phyloP scores from a whole-genome alignment of 805 yeast species.

The Yueomyces sinensis region DNA sequence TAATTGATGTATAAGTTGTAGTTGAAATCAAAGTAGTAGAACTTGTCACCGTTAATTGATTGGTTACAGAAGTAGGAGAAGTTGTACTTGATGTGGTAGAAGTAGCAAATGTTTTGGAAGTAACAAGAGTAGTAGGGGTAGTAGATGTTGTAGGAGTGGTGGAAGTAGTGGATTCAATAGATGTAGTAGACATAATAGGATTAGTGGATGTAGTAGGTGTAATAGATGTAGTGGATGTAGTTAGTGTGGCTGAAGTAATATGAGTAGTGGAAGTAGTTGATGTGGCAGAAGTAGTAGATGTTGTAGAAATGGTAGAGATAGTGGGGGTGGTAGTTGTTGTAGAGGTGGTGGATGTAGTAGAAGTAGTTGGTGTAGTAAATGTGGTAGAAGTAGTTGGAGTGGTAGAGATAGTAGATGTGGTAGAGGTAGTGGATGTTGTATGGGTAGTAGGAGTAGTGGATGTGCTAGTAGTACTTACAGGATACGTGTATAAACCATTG shows the following conservation, averaged over 20 bases:
- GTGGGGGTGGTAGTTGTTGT: conserved; percentile 10
- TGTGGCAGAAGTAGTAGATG: conserved; percentile 3
- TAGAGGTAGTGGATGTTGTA: conserved; percentile 14
- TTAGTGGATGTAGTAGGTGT: not conserved
- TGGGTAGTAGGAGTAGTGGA: conserved; percentile 3
- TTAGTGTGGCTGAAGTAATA: not conserved
- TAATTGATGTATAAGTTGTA: conserved; percentile 3
- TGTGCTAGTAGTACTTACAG: not conserved
- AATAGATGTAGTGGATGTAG: not conserved
- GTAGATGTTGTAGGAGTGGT: conserved; percentile 7
- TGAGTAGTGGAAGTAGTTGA: conserved; percentile 1
- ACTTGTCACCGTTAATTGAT: not conserved
- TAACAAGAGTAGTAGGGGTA: conserved; percentile 4
- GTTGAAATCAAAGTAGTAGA: not conserved
- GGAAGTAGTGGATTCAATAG: conserved; percentile 8
- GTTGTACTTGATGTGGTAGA: conserved; percentile 1
- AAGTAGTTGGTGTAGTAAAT: conserved; percentile 2
- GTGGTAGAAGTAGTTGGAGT: conserved; percentile 4
- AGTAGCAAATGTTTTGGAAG: conserved; percentile 1
- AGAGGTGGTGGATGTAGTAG: conserved; percentile 1
- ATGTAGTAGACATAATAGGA: conserved; percentile 9
- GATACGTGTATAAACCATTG: conserved; percentile 1
- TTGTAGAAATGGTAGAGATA: not conserved
- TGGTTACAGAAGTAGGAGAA: conserved; percentile 9
- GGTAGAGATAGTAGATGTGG: conserved; percentile 6